Evolutionary conservation across 139 green algal genomes (phyloP).

Genomic region (Microglena sp.): DNA sequence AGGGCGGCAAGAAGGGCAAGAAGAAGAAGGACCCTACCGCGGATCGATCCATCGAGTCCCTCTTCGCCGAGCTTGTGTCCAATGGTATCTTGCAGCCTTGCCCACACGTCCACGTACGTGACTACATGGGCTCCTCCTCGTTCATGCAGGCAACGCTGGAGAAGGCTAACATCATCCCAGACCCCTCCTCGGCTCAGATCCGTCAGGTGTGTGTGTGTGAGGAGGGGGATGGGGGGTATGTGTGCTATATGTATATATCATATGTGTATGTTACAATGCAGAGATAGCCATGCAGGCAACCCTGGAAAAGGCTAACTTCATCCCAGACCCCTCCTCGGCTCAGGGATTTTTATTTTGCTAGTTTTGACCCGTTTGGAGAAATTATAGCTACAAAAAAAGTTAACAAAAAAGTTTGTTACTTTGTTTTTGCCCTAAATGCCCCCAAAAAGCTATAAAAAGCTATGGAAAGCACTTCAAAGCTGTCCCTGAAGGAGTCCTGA

Average conservation of each 20-base stretch:
- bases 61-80: slow-evolving; percentile 79
- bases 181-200: slow-evolving; percentile 54
- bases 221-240: neutral
- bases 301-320: slow-evolving; percentile 48
- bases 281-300: slow-evolving; percentile 42
- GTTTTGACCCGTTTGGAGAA: too few species aligned
- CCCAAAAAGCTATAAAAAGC: too few species aligned
- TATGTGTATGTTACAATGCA: too few species aligned
- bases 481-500: too few species aligned
- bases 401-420: too few species aligned
- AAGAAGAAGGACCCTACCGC: slow-evolving; percentile 80
- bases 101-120: slow-evolving; percentile 34
- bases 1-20: slow-evolving; percentile 59
- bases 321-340: slow-evolving; percentile 57
- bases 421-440: too few species aligned
- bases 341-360: too few species aligned
- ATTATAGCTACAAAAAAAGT: too few species aligned
- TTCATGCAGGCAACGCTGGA: slow-evolving; percentile 46
- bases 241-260: too few species aligned
- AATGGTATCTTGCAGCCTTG: slow-evolving; percentile 55
- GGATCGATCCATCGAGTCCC: slow-evolving; percentile 71
- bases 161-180: slow-evolving; percentile 50
- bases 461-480: too few species aligned
- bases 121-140: slow-evolving; percentile 58
- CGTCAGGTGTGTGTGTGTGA: neutral